A percentile compares a stretch with the other conserved stretches of the same genome.
phyloP scores from a whole-genome alignment of 1,139 yeast genomes.

The Kodamaea anthophila region DNA sequence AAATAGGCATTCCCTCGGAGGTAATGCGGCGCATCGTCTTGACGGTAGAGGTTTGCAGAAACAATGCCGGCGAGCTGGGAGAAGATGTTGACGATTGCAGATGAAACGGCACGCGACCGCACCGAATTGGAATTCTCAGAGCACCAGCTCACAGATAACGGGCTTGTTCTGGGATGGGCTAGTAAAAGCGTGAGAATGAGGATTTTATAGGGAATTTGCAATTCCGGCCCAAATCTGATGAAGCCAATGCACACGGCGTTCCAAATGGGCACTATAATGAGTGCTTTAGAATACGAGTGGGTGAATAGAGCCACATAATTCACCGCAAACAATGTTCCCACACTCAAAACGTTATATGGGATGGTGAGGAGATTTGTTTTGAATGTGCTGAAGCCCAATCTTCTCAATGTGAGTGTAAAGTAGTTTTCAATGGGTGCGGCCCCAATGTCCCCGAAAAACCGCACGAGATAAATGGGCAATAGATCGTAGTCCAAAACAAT shows the following conservation, averaged over 20 bases:
- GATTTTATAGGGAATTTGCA: slow-evolving; percentile 13
- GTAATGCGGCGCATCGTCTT: slow-evolving; percentile 13
- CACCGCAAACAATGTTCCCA: slow-evolving; percentile 31
- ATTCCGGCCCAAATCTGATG: slow-evolving; percentile 15
- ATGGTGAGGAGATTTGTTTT: slow-evolving; percentile 48
- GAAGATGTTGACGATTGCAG: slow-evolving; percentile 14
- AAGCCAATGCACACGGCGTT: slow-evolving; percentile 12
- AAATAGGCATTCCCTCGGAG: slow-evolving; percentile 11
- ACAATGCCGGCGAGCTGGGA: slow-evolving; percentile 12
- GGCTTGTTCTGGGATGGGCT: slow-evolving; percentile 11
- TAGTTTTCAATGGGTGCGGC: slow-evolving; percentile 38
- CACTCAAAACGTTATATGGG: slow-evolving; percentile 37
- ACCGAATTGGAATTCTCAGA: slow-evolving; percentile 14
- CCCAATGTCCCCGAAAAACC: slow-evolving; percentile 42
- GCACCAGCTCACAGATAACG: slow-evolving; percentile 15
- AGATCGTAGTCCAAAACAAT: slow-evolving; percentile 49
- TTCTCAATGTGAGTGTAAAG: slow-evolving; percentile 45
- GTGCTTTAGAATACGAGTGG: slow-evolving; percentile 24
- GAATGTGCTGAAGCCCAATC: slow-evolving; percentile 51
- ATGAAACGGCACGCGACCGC: slow-evolving; percentile 13
- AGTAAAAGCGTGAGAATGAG: slow-evolving; percentile 12
- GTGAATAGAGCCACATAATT: slow-evolving; percentile 36
- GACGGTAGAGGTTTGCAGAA: slow-evolving; percentile 12
- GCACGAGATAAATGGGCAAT: slow-evolving; percentile 48
- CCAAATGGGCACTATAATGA: slow-evolving; percentile 16